A percentile compares a stretch with the other conserved stretches of the same genome.
Conservation (phyloP, 352 stramenopile genomes). For the Phytophthora uliginosa region DNA sequence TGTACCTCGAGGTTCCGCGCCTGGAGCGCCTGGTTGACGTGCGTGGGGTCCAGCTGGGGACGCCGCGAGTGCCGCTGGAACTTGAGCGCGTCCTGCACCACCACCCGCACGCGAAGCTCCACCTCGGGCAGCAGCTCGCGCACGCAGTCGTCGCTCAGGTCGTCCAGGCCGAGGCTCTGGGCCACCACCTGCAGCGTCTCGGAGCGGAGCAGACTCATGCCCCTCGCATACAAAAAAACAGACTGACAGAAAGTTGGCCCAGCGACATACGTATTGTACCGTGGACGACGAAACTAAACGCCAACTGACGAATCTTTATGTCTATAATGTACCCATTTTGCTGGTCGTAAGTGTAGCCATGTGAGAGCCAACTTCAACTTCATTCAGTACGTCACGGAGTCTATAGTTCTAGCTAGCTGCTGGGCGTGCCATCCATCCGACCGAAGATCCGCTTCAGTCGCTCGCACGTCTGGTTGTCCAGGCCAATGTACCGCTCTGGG, state of each 20-base stretch:
- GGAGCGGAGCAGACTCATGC: slow-evolving; percentile 81
- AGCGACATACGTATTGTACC: background rate
- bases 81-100: slow-evolving; percentile 90
- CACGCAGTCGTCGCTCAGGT: slow-evolving; percentile 75
- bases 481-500: slow-evolving; percentile 80
- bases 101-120: slow-evolving; percentile 83
- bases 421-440: slow-evolving; percentile 52
- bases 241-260: slow-evolving; percentile 20
- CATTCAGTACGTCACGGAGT: background rate
- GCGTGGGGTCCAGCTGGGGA: slow-evolving; percentile 58
- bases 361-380: slow-evolving; percentile 5
- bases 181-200: slow-evolving; percentile 80
- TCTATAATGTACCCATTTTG: slow-evolving; percentile 7
- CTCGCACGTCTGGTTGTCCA: slow-evolving; percentile 83
- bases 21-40: slow-evolving; percentile 86
- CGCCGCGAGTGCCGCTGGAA: slow-evolving; percentile 82
- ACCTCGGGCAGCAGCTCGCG: slow-evolving; percentile 78
- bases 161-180: slow-evolving; percentile 80
- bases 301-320: background rate
- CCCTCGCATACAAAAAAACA: slow-evolving; percentile 20
- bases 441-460: slow-evolving; percentile 82
- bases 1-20: slow-evolving; percentile 73
- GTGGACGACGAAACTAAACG: background rate
- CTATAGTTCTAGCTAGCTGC: background rate
- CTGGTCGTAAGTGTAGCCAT: background rate